Base-by-base conservation (phyloP, 2,329 filamentous ascomycete genomes). In the Onygena corvina region DNA sequence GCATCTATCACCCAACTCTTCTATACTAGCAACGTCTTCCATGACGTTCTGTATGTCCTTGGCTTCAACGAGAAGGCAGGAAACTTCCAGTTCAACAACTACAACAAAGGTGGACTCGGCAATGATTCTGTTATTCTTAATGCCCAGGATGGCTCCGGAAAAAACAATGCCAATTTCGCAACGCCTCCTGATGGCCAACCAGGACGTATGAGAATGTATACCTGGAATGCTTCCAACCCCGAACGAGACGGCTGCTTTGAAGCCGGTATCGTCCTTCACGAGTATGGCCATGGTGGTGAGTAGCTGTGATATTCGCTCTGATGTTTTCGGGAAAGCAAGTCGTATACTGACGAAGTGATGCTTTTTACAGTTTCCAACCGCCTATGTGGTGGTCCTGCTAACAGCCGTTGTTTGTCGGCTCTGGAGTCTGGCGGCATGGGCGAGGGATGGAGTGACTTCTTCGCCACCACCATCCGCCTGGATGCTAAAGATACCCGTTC, bases 161-260 rank as follows among this genome's bases (percentile, higher is more conserved):
- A 25, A 4, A 53, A 53, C 42, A 53, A 53, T 25, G 52, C 52
- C 46, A 53, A 53, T 47, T 53, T 53, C 20, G 49, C 49, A 40
- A 53, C 52, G 20, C 52, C 52, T 21, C 52, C 52, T 20, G 52
- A 53, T 53, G 52, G 52, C 20, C 31, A 47, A n/a, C 49, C 49
- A 11, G 52, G 52, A 11, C 52, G 52, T 29, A 53, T 53, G 52
- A 49, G 52, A 42, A 53, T 53, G 52, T 53, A 53, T 35, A 49
- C 40, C 12, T 53, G 52, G 52, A 51, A 31, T 31, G 44, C 31
- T 9, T 20, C 52, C 18, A 31, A 25, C 8, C 52, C 52, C 11
- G 38, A 51, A 18, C 52, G 52, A 8, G 52, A 53, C 16, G 52
- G 52, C 34, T 29, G 33, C 42, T 49, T 53, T 29, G 52, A 53